Conservation (phyloP, 768 basidiomycete genomes). For the Lactarius sanguifluus region DNA sequence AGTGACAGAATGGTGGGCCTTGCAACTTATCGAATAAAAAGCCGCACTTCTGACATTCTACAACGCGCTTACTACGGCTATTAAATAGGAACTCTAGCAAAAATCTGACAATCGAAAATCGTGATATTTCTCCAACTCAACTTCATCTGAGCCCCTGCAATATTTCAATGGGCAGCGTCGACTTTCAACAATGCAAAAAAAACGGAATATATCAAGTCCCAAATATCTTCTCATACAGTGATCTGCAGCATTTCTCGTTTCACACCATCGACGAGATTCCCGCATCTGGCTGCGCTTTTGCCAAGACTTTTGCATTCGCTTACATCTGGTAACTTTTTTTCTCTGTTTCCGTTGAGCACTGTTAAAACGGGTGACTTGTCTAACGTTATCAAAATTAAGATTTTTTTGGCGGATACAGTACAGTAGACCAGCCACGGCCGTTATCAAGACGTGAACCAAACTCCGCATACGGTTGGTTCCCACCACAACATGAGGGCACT, state of each 20-base stretch:
- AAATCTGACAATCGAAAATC: constrained; percentile 24
- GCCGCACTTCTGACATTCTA: constrained; percentile 19
- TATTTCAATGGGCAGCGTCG: constrained; percentile 20
- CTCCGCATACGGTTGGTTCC: neutral
- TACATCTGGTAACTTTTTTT: constrained; percentile 15
- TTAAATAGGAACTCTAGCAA: constrained; percentile 17
- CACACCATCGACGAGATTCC: constrained; percentile 13
- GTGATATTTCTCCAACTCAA: constrained; percentile 21
- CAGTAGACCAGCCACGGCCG: too few relatives aligned
- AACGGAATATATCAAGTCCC: constrained; percentile 26
- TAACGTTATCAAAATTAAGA: constrained; percentile 22
- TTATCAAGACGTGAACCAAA: neutral
- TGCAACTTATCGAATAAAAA: constrained; percentile 13
- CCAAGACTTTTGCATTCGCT: constrained; percentile 14
- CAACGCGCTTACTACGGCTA: constrained; percentile 64
- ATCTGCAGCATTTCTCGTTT: constrained; percentile 28
- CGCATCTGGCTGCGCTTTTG: constrained; percentile 11
- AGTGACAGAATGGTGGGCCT: constrained; percentile 57
- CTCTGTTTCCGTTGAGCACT: neutral
- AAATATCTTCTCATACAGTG: constrained; percentile 20
- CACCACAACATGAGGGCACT: constrained; percentile 43
- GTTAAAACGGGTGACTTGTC: constrained; percentile 7
- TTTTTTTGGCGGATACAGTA: constrained; percentile 8
- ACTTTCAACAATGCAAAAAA: constrained; percentile 21
- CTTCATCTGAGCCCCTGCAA: constrained; percentile 25